phyloP scores from a whole-genome alignment of 495 filamentous ascomycete genomes.

The Xylaria bambusicola region DNA sequence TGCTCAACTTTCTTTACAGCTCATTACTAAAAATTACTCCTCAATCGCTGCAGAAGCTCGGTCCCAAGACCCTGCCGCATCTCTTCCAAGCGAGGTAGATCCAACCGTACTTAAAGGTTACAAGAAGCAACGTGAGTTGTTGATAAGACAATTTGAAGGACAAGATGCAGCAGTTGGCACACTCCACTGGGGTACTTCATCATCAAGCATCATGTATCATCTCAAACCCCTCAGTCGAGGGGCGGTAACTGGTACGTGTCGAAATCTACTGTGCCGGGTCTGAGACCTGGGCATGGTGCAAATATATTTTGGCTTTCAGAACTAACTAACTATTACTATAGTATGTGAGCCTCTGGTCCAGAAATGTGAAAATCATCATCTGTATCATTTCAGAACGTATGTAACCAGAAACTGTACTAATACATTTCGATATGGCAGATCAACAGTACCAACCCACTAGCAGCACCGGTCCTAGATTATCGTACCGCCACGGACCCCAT shows the following conservation, averaged over 20 bases:
- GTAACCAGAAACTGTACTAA: too few relatives aligned
- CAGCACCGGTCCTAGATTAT: slow-evolving; percentile 34
- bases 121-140: slow-evolving; percentile 30
- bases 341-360: too few relatives aligned
- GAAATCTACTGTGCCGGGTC: too few relatives aligned
- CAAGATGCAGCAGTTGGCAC: slow-evolving; percentile 29
- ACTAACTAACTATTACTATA: too few relatives aligned
- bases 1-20: slow-evolving; percentile 33
- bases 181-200: slow-evolving; percentile 40
- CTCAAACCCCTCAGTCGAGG: slow-evolving; percentile 46
- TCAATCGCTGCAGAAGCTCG: slow-evolving; percentile 36
- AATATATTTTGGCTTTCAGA: too few relatives aligned
- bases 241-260: too few relatives aligned
- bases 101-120: slow-evolving; percentile 42
- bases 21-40: slow-evolving; percentile 32
- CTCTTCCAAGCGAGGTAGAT: slow-evolving; percentile 38
- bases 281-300: too few relatives aligned
- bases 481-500: slow-evolving; percentile 38
- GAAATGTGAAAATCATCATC: too few relatives aligned
- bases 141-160: slow-evolving; percentile 29
- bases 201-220: slow-evolving; percentile 37
- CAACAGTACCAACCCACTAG: slow-evolving; percentile 38
- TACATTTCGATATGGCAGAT: too few relatives aligned
- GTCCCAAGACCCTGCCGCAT: slow-evolving; percentile 33
- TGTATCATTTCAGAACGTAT: too few relatives aligned